A percentile compares a stretch with the other conserved stretches of the same genome.
Conservation (phyloP, 805 yeast genomes). For the Hanseniaspora vineae region DNA sequence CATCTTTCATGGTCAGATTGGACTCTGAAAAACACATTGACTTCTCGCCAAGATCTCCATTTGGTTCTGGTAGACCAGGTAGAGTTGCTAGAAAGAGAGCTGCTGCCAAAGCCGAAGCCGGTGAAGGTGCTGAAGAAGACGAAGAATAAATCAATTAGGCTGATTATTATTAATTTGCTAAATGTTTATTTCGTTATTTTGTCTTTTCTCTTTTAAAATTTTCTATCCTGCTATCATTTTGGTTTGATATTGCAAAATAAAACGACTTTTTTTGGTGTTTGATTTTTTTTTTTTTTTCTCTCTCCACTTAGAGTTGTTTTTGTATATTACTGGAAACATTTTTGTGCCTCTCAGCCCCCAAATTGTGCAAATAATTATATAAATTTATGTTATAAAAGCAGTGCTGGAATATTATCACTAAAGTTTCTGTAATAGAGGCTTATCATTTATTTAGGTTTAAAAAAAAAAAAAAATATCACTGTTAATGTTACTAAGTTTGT, state of each 20-base stretch:
- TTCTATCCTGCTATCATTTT: background rate
- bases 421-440: no score
- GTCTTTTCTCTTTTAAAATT: background rate
- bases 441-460: no score
- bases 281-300: background rate
- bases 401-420: no score
- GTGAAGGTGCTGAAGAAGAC: conserved; percentile 48
- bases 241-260: background rate
- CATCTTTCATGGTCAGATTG: conserved; percentile 99
- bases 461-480: no score
- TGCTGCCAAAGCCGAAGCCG: conserved; percentile 44
- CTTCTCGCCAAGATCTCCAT: conserved; percentile 97
- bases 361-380: no score
- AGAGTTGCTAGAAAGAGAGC: conserved; percentile 95
- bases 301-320: background rate
- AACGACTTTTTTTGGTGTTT: background rate
- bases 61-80: conserved; percentile 99
- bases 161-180: no score
- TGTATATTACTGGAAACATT: no score
- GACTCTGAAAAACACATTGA: conserved; percentile 99
- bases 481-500: no score
- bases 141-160: conserved; percentile 19
- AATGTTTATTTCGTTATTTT: background rate
- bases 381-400: no score
- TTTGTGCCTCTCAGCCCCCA: no score